phyloP scores from a whole-genome alignment of 2,329 filamentous ascomycete genomes.

The Aspergillus carbonarius region DNA sequence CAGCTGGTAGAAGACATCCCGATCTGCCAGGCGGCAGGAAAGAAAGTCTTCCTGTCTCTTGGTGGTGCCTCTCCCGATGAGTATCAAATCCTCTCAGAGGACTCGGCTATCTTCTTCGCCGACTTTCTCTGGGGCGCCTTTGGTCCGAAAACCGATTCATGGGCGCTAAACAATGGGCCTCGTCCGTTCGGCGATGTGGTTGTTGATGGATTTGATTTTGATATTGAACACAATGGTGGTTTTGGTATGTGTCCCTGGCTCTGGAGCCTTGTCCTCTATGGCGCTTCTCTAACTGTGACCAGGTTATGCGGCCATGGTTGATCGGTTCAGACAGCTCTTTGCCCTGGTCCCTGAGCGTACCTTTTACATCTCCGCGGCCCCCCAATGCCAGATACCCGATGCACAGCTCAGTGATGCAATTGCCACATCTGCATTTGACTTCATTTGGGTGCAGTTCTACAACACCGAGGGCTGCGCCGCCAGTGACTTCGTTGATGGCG shows the following conservation, averaged over 20 bases:
- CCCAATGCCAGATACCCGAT: slow-evolving; percentile 54
- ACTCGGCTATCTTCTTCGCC: slow-evolving; percentile 47
- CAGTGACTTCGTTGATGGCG: slow-evolving; percentile 39
- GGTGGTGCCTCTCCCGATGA: slow-evolving; percentile 44
- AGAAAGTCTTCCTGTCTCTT: slow-evolving; percentile 49
- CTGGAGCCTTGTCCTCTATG: neutral
- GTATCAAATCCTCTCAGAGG: slow-evolving; percentile 45
- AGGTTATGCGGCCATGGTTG: slow-evolving; percentile 51
- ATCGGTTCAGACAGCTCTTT: slow-evolving; percentile 46
- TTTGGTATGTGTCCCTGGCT: slow-evolving; percentile 25
- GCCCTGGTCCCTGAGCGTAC: slow-evolving; percentile 29
- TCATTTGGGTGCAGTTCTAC: slow-evolving; percentile 58
- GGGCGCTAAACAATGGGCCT: slow-evolving; percentile 35
- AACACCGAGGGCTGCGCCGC: slow-evolving; percentile 55
- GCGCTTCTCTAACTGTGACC: slow-evolving; percentile 6
- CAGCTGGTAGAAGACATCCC: slow-evolving; percentile 45
- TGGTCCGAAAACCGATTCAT: slow-evolving; percentile 40
- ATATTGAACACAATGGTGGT: slow-evolving; percentile 39
- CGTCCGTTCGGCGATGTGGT: slow-evolving; percentile 49
- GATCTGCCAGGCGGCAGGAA: slow-evolving; percentile 42
- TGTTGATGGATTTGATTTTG: slow-evolving; percentile 56
- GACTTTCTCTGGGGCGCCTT: slow-evolving; percentile 54
- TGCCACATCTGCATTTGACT: slow-evolving; percentile 48
- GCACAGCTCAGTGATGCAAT: slow-evolving; percentile 49
- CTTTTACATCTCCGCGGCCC: slow-evolving; percentile 55